Evolutionary conservation across 768 basidiomycete genomes (phyloP).

Genomic region (Gymnopilus junonius): DNA sequence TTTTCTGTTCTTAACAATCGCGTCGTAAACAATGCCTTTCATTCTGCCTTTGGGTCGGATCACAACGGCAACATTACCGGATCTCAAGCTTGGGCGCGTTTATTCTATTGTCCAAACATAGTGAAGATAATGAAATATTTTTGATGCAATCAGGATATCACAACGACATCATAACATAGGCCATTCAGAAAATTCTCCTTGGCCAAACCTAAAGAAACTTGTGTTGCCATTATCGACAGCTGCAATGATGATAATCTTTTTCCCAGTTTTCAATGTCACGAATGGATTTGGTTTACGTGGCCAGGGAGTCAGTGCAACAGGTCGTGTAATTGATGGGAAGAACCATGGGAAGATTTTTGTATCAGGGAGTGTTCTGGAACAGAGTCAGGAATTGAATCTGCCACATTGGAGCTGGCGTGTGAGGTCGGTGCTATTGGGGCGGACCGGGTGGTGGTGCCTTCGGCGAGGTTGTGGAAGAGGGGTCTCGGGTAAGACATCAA

Average conservation of each 20-base stretch:
- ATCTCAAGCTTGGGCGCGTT: background rate
- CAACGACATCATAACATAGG: conserved; percentile 53
- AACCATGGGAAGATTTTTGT: conserved; percentile 32
- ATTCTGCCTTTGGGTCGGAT: background rate
- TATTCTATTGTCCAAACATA: background rate
- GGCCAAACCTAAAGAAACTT: conserved; percentile 87
- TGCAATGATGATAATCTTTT: conserved; percentile 83
- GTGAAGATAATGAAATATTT: background rate
- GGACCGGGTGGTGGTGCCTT: conserved; percentile 29
- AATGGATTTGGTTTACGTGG: conserved; percentile 70
- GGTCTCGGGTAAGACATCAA: conserved; percentile 69
- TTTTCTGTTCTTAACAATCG: background rate
- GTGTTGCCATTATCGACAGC: conserved; percentile 87
- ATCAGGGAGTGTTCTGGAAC: conserved; percentile 17
- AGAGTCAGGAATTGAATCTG: background rate
- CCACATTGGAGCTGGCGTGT: background rate
- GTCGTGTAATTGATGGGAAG: conserved; percentile 9
- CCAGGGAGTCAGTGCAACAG: conserved; percentile 18
- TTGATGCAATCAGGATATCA: background rate
- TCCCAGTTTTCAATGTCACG: conserved; percentile 79
- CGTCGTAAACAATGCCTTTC: background rate
- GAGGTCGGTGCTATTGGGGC: conserved; percentile 17
- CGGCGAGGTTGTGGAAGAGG: conserved; percentile 62
- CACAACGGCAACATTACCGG: too few relatives aligned
- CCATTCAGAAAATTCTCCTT: conserved; percentile 86